These are phyloP conservation scores for Berberis vulgaris DNA, from an alignment of 164 flowering plant genomes.

Conservation along the genomic window DNA sequence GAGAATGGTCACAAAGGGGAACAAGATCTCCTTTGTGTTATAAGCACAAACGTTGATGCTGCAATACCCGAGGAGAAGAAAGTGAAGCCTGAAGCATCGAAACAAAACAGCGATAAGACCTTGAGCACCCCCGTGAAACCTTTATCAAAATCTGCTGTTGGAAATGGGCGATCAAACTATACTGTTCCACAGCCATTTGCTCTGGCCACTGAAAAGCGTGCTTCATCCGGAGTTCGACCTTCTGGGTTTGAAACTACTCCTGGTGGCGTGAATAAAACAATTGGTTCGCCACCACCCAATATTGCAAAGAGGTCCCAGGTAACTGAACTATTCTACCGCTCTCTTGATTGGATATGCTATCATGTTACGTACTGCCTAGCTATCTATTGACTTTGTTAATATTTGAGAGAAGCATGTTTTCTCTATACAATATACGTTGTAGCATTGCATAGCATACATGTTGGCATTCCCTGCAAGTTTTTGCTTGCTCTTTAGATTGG, in stretches of 20 bases:
- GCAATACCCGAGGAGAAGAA: slow-evolving; percentile 20
- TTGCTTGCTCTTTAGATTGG: too few relatives aligned
- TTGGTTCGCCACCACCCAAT: slow-evolving; percentile 21
- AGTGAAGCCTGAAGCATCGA: slow-evolving; percentile 20
- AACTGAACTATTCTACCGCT: not conserved
- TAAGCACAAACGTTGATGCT: slow-evolving; percentile 26
- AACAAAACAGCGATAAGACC: slow-evolving; percentile 24
- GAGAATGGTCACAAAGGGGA: slow-evolving; percentile 22
- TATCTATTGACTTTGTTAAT: too few relatives aligned
- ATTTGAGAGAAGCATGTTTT: too few relatives aligned
- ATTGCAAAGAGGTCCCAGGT: slow-evolving; percentile 33
- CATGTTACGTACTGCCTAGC: too few relatives aligned
- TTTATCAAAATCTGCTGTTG: slow-evolving; percentile 16
- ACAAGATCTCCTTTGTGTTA: slow-evolving; percentile 21
- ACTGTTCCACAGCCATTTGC: slow-evolving; percentile 78
- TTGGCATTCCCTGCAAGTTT: too few relatives aligned
- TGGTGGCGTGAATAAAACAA: slow-evolving; percentile 18
- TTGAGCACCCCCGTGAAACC: slow-evolving; percentile 7
- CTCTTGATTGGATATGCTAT: not conserved
- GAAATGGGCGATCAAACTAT: slow-evolving; percentile 30
- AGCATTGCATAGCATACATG: too few relatives aligned
- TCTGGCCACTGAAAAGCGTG: slow-evolving; percentile 78
- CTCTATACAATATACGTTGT: too few relatives aligned
- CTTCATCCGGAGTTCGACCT: slow-evolving; percentile 47
- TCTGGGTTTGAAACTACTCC: slow-evolving; percentile 26